Evolutionary conservation across 192 early-diverging fungal genomes (phyloP).

Genomic region (Mycoemilia scoparia): DNA sequence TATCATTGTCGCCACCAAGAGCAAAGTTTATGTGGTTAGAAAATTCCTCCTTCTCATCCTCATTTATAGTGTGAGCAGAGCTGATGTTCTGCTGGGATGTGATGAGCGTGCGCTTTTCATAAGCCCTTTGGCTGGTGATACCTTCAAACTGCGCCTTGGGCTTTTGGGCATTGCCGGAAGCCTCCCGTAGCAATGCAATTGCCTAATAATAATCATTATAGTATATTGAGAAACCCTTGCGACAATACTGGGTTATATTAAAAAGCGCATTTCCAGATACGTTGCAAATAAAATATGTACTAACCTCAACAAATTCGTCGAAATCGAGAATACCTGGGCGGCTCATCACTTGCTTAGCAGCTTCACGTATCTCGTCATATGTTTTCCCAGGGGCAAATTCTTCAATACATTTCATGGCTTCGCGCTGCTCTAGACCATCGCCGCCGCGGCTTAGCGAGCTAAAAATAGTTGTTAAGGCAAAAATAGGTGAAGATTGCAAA

Average conservation of each 20-base stretch:
- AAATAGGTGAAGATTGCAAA: neutral
- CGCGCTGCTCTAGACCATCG: conserved; percentile 48
- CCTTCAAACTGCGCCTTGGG: conserved; percentile 19
- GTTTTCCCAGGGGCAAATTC: conserved; percentile 39
- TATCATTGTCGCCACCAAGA: conserved; percentile 60
- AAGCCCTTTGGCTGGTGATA: conserved; percentile 27
- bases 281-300: too few species aligned
- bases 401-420: conserved; percentile 42
- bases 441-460: conserved; percentile 46
- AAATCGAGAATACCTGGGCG: conserved; percentile 50
- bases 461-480: conserved; percentile 1
- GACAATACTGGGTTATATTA: too few species aligned
- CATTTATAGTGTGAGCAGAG: conserved; percentile 94
- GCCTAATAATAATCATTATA: too few species aligned
- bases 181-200: conserved; percentile 19
- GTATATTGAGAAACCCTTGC: too few species aligned
- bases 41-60: conserved; percentile 95
- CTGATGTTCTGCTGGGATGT: conserved; percentile 68
- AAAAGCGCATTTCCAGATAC: too few species aligned
- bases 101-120: conserved; percentile 66
- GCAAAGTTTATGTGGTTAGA: conserved; percentile 83
- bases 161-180: conserved; percentile 1
- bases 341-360: conserved; percentile 49
- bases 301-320: conserved; percentile 66
- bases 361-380: conserved; percentile 58